Evolutionary conservation across 345 rosid genomes (phyloP), one percentile per base, ranked within the genome.

Genomic region (Brassica incana): DNA sequence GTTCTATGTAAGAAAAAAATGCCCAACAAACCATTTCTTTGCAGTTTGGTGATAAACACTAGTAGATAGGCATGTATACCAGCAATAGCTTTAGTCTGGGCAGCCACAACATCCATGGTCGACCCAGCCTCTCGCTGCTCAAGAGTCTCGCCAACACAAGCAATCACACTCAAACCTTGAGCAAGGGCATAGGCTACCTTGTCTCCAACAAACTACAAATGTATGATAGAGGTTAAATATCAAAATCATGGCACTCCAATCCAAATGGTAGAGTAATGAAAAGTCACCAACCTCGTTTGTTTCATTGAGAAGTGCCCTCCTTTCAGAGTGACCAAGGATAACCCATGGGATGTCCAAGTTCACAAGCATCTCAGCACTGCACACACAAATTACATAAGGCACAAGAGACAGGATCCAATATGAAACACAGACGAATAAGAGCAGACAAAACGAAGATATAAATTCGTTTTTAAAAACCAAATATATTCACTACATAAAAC

Each of bases 151-250:
- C 97, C 98, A 36, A 92, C 89, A 81, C 98, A 94, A 80, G 97
- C 98, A 76, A 94, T 92, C 52, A 94, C 97, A 80, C 90, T 92
- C 86, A 94, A 75, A 74, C 98, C 99, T 86, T 89, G 86, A 70
- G 91, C 50, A 74, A 95, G 99, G 23, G 99, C 97, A 87, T 92
- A 92, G 74, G 91, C 91, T 80, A 91, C 97, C 88, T 95, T 95
- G 14, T 92, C 94, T 29, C 88, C 97, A 5, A 95, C 97, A 36
- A 92, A 88, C 99, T 95, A 80, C 6, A 82, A 36, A 70, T 70
- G 67, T 45, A 30, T 54, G 27, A 77, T 14, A 64, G 43, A 75
- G 25, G 5, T 12, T 4, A 16, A 75, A 38, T 65, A 8, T 38
- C 15, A 66, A 59, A 71, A 64, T 14, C 56, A 70, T 12, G 8